Evolutionary conservation across 169 alveolate species (phyloP).

Genomic region (Blepharisma undulans): DNA sequence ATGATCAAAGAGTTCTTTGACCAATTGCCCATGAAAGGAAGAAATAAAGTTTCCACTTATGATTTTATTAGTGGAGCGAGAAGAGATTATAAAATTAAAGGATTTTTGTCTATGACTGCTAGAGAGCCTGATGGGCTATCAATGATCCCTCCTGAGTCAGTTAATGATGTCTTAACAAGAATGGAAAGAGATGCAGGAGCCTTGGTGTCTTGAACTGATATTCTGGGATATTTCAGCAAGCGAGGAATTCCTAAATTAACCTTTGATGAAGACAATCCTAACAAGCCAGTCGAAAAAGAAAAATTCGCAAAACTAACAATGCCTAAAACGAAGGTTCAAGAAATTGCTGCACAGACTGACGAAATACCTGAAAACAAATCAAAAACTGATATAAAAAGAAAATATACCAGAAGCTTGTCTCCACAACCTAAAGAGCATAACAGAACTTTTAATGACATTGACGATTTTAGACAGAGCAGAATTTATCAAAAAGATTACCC

Average conservation of each 20-base stretch:
- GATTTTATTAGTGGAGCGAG: constrained; percentile 11
- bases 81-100: background rate
- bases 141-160: background rate
- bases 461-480: background rate
- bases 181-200: constrained; percentile 28
- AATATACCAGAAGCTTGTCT: background rate
- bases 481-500: background rate
- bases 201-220: constrained; percentile 26
- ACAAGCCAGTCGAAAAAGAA: background rate
- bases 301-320: background rate
- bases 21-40: background rate
- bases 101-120: constrained; percentile 11
- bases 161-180: constrained; percentile 26
- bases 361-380: background rate
- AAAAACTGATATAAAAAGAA: background rate
- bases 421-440: background rate
- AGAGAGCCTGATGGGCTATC: constrained; percentile 30
- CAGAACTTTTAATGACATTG: background rate
- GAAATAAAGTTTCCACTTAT: constrained; percentile 20
- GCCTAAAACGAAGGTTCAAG: background rate
- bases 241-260: background rate
- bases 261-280: background rate
- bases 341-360: constrained; percentile 34
- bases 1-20: constrained; percentile 20
- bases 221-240: constrained; percentile 1